A percentile compares a stretch with the other conserved stretches of the same genome.
phyloP scores from a whole-genome alignment of 495 filamentous ascomycete species.

The Pseudevernia furfuracea region DNA sequence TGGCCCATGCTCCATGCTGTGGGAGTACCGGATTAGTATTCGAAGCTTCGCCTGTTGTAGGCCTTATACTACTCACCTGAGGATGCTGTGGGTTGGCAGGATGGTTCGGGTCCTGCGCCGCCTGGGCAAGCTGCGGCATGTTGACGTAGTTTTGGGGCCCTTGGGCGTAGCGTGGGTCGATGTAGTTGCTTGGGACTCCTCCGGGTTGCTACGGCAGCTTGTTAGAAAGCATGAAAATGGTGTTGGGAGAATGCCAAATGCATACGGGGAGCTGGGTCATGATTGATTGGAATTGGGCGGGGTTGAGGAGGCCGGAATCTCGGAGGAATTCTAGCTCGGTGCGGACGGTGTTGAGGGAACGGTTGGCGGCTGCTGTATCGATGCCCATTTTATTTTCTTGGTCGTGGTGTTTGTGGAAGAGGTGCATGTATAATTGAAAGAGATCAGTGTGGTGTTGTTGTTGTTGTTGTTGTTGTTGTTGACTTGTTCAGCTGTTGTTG shows the following conservation, averaged over 20 bases:
- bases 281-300: slow-evolving; percentile 29
- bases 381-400: slow-evolving; percentile 27
- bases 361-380: slow-evolving; percentile 28
- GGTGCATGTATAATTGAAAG: too few species aligned
- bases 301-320: slow-evolving; percentile 25
- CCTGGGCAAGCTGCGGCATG: slow-evolving; percentile 27
- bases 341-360: slow-evolving; percentile 32
- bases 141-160: slow-evolving; percentile 22
- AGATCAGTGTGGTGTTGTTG: too few species aligned
- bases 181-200: slow-evolving; percentile 26
- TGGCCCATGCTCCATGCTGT: slow-evolving; percentile 31
- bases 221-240: too few species aligned
- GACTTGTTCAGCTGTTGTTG: too few species aligned
- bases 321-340: slow-evolving; percentile 34
- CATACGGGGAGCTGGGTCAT: slow-evolving; percentile 32
- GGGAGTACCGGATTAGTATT: too few species aligned
- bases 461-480: too few species aligned
- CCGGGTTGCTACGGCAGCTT: slow-evolving; percentile 21
- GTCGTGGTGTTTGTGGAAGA: not conserved
- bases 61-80: slow-evolving; percentile 21
- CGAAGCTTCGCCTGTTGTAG: too few species aligned
- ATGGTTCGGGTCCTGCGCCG: slow-evolving; percentile 30
- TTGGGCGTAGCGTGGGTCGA: slow-evolving; percentile 27
- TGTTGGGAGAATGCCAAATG: not conserved
- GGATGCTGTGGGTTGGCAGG: slow-evolving; percentile 31